Evolutionary conservation across 2,329 filamentous ascomycete genomes (phyloP).

Genomic region (Trichoderma afroharzianum): DNA sequence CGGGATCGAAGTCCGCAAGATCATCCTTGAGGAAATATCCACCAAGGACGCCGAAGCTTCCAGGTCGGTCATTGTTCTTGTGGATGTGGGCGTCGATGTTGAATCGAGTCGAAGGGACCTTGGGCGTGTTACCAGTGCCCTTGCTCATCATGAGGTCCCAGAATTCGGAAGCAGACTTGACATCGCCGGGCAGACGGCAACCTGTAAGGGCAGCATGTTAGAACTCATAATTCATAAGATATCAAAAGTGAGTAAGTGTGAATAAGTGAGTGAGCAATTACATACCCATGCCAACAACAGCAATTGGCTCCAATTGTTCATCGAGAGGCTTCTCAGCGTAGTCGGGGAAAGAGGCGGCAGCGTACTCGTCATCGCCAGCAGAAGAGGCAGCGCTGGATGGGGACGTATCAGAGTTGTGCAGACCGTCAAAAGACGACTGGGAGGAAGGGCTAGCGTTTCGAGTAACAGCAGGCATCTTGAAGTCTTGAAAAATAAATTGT

Average conservation of each 20-base stretch:
- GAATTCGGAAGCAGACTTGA: constrained; percentile 17
- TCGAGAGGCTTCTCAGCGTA: constrained; percentile 20
- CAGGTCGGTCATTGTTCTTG: constrained; percentile 31
- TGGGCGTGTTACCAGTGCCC: background rate
- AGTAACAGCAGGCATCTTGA: background rate
- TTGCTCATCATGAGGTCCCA: constrained; percentile 20
- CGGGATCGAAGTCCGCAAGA: constrained; percentile 33
- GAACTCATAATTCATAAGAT: background rate
- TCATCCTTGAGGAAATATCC: constrained; percentile 30
- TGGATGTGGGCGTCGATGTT: constrained; percentile 29
- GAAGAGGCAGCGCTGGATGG: background rate
- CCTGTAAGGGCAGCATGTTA: background rate
- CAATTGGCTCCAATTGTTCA: constrained; percentile 21
- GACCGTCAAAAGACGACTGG: constrained; percentile 3
- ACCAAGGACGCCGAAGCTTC: constrained; percentile 20
- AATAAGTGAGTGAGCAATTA: background rate
- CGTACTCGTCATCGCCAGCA: constrained; percentile 6
- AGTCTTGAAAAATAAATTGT: background rate
- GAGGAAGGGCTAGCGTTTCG: background rate
- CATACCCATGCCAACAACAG: constrained; percentile 21
- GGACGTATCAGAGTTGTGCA: background rate
- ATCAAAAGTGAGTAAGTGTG: background rate
- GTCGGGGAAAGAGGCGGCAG: constrained; percentile 17
- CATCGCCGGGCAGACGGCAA: constrained; percentile 23
- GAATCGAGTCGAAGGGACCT: constrained; percentile 24